These are phyloP conservation scores for Coniophora puteana DNA, from an alignment of 1,284 basidiomycete genomes.

Conservation along the genomic window DNA sequence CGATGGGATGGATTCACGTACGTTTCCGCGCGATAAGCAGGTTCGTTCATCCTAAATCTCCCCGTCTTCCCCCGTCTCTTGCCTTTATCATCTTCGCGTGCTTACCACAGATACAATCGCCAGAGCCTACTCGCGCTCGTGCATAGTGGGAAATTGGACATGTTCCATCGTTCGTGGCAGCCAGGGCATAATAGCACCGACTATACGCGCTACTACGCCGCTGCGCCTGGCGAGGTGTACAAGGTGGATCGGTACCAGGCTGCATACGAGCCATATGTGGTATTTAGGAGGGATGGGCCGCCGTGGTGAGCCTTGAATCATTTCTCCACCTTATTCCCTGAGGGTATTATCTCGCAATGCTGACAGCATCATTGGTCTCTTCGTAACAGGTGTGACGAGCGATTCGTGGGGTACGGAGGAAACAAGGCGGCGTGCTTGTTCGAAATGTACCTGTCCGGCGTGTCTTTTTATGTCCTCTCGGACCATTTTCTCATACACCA, in stretches of 20 bases:
- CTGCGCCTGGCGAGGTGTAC: slow-evolving; percentile 66
- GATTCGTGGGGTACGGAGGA: slow-evolving; percentile 83
- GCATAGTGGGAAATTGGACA: slow-evolving; percentile 48
- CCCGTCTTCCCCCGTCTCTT: neutral
- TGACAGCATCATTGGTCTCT: neutral
- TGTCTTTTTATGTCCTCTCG: slow-evolving; percentile 75
- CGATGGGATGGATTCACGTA: slow-evolving; percentile 52
- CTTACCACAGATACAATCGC: neutral
- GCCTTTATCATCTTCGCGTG: slow-evolving; percentile 1
- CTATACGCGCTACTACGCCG: slow-evolving; percentile 64
- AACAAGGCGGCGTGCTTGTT: slow-evolving; percentile 68
- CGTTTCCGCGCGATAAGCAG: slow-evolving; percentile 65
- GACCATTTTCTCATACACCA: slow-evolving; percentile 88
- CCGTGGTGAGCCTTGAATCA: slow-evolving; percentile 50
- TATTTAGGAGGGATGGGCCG: slow-evolving; percentile 72
- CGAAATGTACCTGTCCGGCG: slow-evolving; percentile 61
- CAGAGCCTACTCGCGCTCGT: slow-evolving; percentile 58
- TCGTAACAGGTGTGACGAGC: slow-evolving; percentile 69
- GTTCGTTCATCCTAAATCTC: slow-evolving; percentile 35
- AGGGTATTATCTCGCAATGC: neutral
- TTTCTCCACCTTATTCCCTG: neutral
- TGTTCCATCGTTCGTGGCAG: slow-evolving; percentile 76
- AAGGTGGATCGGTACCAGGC: slow-evolving; percentile 71
- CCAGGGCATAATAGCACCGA: slow-evolving; percentile 80
- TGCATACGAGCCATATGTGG: slow-evolving; percentile 81